Evolutionary conservation across 768 basidiomycete species (phyloP), one percentile per base, ranked within the genome.

Genomic region (Tulasnella sp.): DNA sequence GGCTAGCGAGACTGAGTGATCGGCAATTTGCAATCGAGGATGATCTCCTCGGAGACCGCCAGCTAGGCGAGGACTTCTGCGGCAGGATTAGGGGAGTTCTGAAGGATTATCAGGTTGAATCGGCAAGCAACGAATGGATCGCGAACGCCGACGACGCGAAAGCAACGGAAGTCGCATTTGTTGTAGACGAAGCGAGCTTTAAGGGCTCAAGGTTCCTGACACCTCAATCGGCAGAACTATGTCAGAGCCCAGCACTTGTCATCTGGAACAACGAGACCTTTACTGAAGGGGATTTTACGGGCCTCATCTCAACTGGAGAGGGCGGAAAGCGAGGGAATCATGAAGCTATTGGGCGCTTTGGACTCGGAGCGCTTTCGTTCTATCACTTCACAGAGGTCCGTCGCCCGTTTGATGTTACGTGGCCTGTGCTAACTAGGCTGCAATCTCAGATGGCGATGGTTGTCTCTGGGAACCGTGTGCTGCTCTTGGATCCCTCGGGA

Each of bases 301-400:
- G 78, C 0, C 76, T 80, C n/a, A 71, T 75, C 24, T 64, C 65
- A 10, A 76, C 75, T 2, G 76, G 77, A 1, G 65, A 72, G n/a
- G 79, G 79, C 2, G 75, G 77, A 0, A 80, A 81, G 62, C 62
- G 65, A n/a, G 69, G 63, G 0, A 65, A 65, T 24, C 60, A 52
- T 0, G 73, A 73, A 56, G 74, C 72, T 1, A 80, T 80, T 38
- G 80, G 80, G 0, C 74, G 75, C 55, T 80, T 79, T 67, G 80
- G 80, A 4, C 68, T 76, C 4, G 80, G 80, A 8, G 76, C 75
- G 10, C 68, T 80, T 2, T 75, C 77, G 0, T 76, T 80, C 73
- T 81, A 76, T 60, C 77, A 79, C 62, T 73, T 80, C 53, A 73
- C 76, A 0, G 78, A 80, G 68, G 79, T 79, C 9, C 68, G 78